Conservation (phyloP, 2,329 filamentous ascomycete species). For the Pyricularia sp. region DNA sequence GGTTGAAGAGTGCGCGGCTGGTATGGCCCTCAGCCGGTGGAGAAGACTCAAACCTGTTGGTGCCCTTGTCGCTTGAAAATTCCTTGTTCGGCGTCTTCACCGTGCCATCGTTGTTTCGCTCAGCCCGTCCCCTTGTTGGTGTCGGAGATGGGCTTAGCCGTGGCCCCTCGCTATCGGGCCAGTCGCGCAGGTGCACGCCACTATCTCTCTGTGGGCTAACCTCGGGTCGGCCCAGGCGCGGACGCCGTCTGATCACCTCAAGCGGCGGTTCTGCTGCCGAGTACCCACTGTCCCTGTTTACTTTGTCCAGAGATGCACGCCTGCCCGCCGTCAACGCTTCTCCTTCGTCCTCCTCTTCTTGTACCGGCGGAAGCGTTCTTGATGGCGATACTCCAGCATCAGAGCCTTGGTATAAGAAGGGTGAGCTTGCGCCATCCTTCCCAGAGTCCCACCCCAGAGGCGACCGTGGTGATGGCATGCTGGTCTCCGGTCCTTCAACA, state of each 20-base stretch:
- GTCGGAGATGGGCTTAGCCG: conserved; percentile 7
- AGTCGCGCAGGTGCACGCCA: conserved; percentile 40
- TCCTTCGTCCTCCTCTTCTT: conserved; percentile 36
- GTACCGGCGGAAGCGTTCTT: conserved; percentile 36
- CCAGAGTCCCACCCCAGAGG: neutral
- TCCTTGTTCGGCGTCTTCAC: neutral
- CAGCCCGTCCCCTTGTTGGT: neutral
- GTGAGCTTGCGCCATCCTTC: neutral
- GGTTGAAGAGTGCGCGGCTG: neutral
- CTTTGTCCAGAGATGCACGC: conserved; percentile 9
- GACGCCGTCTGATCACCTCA: conserved; percentile 20
- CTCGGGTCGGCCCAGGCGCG: conserved; percentile 16
- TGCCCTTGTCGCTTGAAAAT: neutral
- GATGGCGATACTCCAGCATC: conserved; percentile 10
- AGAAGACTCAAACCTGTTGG: conserved; percentile 5
- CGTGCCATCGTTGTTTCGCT: neutral
- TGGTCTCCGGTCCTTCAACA: neutral
- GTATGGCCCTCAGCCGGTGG: conserved; percentile 3
- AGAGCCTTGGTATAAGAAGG: neutral
- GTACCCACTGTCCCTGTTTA: conserved; percentile 37
- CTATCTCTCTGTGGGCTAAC: conserved; percentile 33
- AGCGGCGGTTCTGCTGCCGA: conserved; percentile 29
- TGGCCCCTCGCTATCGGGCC: conserved; percentile 17
- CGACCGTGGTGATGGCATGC: neutral
- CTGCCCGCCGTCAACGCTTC: conserved; percentile 17